Base-by-base conservation (phyloP, 441 rosid species). In the Syzygium syzygioides region DNA sequence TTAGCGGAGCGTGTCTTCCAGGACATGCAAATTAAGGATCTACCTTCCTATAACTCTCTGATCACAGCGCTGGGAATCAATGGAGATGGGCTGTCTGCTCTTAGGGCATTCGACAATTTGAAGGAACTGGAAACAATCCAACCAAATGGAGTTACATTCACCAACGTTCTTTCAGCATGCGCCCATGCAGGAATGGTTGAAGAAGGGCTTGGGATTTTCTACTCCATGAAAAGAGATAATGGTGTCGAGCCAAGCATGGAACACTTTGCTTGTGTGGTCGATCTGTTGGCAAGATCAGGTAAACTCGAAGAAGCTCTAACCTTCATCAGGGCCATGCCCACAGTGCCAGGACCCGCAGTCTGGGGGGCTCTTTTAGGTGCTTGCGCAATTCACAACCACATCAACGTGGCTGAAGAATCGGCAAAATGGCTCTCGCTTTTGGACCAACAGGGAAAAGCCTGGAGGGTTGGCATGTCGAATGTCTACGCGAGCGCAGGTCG, bases 321-420 rank as follows among this genome's bases (percentile, higher is more conserved):
- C 66, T 57, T 87, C 79, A 57, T 87, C 83, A 83, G 53, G 76
- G 59, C 62, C 57, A n/a, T 80, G 92, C 89, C 90, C 0, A 4
- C 87, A 59, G 85, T 3, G 86, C 92, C 93, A 6, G 87, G 57
- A 28, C 48, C 60, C 9, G 86, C 85, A 0, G 90, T 56, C 0
- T 91, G 90, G 92, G 88, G 89, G 59, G 88, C 94, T 79, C 68
- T 92, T 26, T 41, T 91, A 66, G 91, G 92, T 48, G 91, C 93
- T 15, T 92, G 91, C 23, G 41, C 71, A 68, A 45, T 86, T 79
- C 59, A 30, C 12, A 71, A 87, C 53, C 86, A 85, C 37, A 76
- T 87, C 17, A 60, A 66, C 0, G 17, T 89, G 41, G 94, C 90
- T 0, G 91, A 89, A 64, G 89, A 85, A 57, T 62, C 86, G 0